phyloP scores from a whole-genome alignment of 2,329 filamentous ascomycete genomes.

The Drechmeria coniospora region DNA sequence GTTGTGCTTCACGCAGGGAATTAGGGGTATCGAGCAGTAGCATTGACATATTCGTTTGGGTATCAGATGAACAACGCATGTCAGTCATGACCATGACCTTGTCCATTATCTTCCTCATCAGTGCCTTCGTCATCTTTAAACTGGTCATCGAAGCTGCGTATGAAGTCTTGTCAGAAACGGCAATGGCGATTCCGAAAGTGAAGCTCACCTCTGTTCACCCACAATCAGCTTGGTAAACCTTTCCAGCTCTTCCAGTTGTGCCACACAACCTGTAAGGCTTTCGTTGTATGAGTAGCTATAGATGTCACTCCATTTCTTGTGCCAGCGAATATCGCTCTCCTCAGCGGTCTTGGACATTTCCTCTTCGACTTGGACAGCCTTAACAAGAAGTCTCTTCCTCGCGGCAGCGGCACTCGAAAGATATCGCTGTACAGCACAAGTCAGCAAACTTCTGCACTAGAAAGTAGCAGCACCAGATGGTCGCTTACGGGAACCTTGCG shows the following conservation, averaged over 20 bases:
- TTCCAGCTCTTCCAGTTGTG: slow-evolving; percentile 37
- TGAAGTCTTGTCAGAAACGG: not conserved
- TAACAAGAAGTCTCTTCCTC: slow-evolving; percentile 33
- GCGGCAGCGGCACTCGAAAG: slow-evolving; percentile 39
- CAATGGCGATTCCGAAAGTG: not conserved
- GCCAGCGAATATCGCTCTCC: slow-evolving; percentile 13
- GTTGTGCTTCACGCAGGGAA: not conserved
- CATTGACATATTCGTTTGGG: slow-evolving; percentile 4
- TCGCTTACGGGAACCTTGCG: slow-evolving; percentile 30
- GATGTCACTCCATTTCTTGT: slow-evolving; percentile 38
- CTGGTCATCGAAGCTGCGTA: slow-evolving; percentile 19
- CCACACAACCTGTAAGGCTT: slow-evolving; percentile 36
- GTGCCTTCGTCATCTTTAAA: slow-evolving; percentile 11
- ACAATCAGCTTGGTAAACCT: slow-evolving; percentile 42
- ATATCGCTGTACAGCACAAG: slow-evolving; percentile 23
- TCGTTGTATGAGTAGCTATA: slow-evolving; percentile 40
- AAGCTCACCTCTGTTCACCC: slow-evolving; percentile 32
- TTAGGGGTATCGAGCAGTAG: not conserved
- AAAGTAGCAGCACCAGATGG: not conserved
- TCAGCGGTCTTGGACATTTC: slow-evolving; percentile 11
- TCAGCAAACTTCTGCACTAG: not conserved
- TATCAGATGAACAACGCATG: slow-evolving; percentile 3
- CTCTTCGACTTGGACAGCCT: slow-evolving; percentile 31
- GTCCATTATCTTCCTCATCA: slow-evolving; percentile 6
- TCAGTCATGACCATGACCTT: no score